Evolutionary conservation across 768 basidiomycete genomes (phyloP).

Genomic region (Calocera viscosa): DNA sequence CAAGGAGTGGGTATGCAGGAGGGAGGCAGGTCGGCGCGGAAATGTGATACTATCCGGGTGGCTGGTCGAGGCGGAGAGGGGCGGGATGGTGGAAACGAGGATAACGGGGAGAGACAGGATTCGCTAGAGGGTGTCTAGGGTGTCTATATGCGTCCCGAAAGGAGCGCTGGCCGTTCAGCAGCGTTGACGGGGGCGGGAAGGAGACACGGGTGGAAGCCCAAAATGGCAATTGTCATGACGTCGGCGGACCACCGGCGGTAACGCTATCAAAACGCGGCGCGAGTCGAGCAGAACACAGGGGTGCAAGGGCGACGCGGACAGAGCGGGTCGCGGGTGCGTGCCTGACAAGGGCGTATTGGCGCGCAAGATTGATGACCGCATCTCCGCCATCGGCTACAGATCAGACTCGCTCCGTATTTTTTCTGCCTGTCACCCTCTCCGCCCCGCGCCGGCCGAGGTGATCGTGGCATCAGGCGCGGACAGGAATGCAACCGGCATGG

Average conservation of each 20-base stretch:
- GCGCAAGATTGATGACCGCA: neutral
- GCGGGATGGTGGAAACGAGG: neutral
- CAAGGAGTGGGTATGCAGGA: neutral
- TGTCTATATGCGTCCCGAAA: neutral
- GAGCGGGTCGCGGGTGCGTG: neutral
- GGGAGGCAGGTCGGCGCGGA: neutral
- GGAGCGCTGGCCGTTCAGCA: neutral
- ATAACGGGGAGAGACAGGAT: neutral
- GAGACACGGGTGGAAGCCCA: neutral
- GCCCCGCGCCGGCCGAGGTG: no score
- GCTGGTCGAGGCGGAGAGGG: neutral
- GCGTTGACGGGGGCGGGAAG: neutral
- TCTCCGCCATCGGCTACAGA: neutral
- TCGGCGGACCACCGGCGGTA: constrained; percentile 4
- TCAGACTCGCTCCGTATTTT: neutral
- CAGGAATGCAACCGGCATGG: no score
- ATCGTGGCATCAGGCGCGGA: no score
- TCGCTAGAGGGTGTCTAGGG: neutral
- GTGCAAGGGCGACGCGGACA: neutral
- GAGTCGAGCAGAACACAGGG: neutral
- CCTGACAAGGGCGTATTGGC: neutral
- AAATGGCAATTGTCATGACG: neutral
- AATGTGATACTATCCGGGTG: neutral
- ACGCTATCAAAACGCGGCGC: neutral
- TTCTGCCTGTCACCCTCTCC: no score